These are phyloP conservation scores for Diddensiella santjacobensis DNA, from an alignment of 805 yeast genomes.

Conservation along the genomic window DNA sequence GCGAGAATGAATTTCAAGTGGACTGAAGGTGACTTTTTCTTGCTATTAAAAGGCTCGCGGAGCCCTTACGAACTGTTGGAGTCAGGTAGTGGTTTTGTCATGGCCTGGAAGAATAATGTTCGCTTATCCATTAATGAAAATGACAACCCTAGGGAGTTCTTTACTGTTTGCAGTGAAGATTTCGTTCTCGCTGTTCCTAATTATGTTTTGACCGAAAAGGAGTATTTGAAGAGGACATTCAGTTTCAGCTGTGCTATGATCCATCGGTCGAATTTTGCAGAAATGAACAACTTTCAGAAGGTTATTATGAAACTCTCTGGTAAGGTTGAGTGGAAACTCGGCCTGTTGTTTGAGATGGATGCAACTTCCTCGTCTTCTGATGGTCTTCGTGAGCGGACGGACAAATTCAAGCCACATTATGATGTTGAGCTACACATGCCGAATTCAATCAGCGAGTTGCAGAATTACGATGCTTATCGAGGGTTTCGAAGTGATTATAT, in stretches of 20 bases:
- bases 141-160: conserved; percentile 64
- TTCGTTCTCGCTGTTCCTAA: conserved; percentile 75
- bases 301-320: conserved; percentile 60
- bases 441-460: conserved; percentile 41
- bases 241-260: conserved; percentile 33
- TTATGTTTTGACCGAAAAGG: conserved; percentile 45
- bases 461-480: conserved; percentile 69
- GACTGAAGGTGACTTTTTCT: conserved; percentile 41
- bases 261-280: conserved; percentile 22
- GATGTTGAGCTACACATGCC: conserved; percentile 62
- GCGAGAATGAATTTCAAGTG: conserved; percentile 58
- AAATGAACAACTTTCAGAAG: conserved; percentile 36
- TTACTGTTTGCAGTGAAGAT: conserved; percentile 58
- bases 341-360: conserved; percentile 69
- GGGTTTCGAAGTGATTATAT: conserved; percentile 80
- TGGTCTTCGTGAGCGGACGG: conserved; percentile 38
- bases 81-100: conserved; percentile 68
- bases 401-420: conserved; percentile 57
- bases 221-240: conserved; percentile 26
- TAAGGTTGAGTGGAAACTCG: conserved; percentile 71
- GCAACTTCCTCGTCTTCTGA: conserved; percentile 16
- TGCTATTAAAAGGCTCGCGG: conserved; percentile 58
- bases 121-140: conserved; percentile 57
- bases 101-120: conserved; percentile 66
- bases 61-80: conserved; percentile 74